A percentile compares a stretch with the other conserved stretches of the same genome.
These are phyloP conservation scores for Penstemon eatonii DNA, from an alignment of 257 asterid genomes.

Conservation along the genomic window DNA sequence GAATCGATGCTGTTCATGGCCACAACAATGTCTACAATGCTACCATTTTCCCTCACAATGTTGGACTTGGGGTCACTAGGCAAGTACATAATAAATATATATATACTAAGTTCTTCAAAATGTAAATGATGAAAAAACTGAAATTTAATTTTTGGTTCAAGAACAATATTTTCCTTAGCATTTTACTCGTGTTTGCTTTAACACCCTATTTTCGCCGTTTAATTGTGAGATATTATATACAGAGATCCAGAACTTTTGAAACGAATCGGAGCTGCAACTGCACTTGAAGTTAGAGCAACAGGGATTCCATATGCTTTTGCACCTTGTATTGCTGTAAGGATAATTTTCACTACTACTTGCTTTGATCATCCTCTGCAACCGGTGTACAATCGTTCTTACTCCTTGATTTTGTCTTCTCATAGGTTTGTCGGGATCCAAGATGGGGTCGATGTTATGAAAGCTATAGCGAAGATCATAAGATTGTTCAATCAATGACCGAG, in stretches of 20 bases:
- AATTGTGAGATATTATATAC: constrained; percentile 18
- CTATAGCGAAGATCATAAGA: constrained; percentile 79
- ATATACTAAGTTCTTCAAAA: neutral
- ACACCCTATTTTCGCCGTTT: neutral
- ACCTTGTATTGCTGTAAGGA: constrained; percentile 73
- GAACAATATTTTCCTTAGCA: no score
- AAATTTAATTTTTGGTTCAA: no score
- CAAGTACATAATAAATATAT: constrained; percentile 27
- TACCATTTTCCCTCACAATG: constrained; percentile 73
- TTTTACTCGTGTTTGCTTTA: no score
- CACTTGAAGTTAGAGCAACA: constrained; percentile 77
- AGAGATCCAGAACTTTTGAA: constrained; percentile 69
- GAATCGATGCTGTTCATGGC: constrained; percentile 76
- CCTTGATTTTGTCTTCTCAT: neutral
- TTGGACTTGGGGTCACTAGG: constrained; percentile 84
- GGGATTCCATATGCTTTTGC: constrained; percentile 77
- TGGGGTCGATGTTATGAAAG: constrained; percentile 98
- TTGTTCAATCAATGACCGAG: constrained; percentile 80
- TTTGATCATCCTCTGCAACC: neutral
- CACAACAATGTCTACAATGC: constrained; percentile 72
- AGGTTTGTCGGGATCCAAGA: constrained; percentile 95
- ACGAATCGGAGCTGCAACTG: constrained; percentile 82
- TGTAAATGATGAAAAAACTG: no score
- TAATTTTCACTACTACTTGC: neutral
- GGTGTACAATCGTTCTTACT: neutral